Percentiles rank a stretch among this genome's conserved stretches.
These are phyloP conservation scores for Arthroderma sp. DNA, from an alignment of 2,329 filamentous ascomycete genomes.

Conservation along the genomic window DNA sequence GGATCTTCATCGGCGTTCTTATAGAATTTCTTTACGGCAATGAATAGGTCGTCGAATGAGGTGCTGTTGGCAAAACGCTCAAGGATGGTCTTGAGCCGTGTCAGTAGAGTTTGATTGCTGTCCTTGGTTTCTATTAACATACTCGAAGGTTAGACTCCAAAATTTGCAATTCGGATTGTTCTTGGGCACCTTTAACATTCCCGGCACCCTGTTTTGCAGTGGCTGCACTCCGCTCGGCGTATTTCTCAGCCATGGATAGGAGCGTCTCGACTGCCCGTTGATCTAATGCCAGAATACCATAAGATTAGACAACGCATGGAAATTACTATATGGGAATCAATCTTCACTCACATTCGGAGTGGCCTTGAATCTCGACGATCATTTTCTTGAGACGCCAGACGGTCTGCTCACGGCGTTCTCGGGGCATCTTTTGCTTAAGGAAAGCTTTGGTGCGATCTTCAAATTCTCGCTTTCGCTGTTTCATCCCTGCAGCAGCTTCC, in stretches of 20 bases:
- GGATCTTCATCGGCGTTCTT: slow-evolving; percentile 71
- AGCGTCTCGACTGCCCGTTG: slow-evolving; percentile 82
- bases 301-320: no score
- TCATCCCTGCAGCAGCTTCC: slow-evolving; percentile 36
- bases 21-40: slow-evolving; percentile 75
- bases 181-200: slow-evolving; percentile 59
- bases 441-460: slow-evolving; percentile 51
- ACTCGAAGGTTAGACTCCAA: slow-evolving; percentile 72
- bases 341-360: slow-evolving; percentile 58
- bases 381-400: slow-evolving; percentile 96
- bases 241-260: slow-evolving; percentile 70
- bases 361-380: slow-evolving; percentile 89
- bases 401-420: slow-evolving; percentile 83
- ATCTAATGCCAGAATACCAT: slow-evolving; percentile 33
- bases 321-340: no score
- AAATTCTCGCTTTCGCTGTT: slow-evolving; percentile 25
- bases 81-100: slow-evolving; percentile 55
- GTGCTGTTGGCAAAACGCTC: slow-evolving; percentile 95
- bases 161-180: slow-evolving; percentile 47
- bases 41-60: slow-evolving; percentile 73
- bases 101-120: slow-evolving; percentile 36
- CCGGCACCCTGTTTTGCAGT: slow-evolving; percentile 51
- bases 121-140: slow-evolving; percentile 23
- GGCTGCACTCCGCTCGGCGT: slow-evolving; percentile 59
- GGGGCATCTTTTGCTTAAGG: slow-evolving; percentile 70